Percentiles rank a stretch among this genome's conserved stretches.
These are phyloP conservation scores for Mortierella sp. DNA, from an alignment of 371 early-diverging fungal species.

Conservation along the genomic window DNA sequence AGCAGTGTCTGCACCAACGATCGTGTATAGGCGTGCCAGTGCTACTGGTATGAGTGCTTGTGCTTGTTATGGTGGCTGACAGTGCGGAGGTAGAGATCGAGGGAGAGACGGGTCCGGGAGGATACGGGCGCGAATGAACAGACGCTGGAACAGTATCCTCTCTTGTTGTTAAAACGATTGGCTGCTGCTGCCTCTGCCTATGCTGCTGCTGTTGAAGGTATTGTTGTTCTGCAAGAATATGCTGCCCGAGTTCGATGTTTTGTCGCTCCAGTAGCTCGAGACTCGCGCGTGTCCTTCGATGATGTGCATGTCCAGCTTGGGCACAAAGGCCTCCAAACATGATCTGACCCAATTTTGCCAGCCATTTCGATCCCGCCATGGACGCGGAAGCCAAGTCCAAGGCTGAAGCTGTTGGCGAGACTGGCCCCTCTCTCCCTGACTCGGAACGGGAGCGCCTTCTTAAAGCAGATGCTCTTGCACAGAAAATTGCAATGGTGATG, in stretches of 20 bases:
- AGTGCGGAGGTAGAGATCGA: not conserved
- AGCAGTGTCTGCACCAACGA: constrained; percentile 35
- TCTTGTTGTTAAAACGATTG: not conserved
- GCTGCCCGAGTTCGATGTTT: constrained; percentile 6
- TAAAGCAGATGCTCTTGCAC: constrained; percentile 27
- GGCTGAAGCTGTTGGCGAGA: too few species aligned
- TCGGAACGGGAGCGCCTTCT: not conserved
- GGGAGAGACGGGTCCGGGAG: not conserved
- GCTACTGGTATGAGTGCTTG: not conserved
- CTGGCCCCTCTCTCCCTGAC: too few species aligned
- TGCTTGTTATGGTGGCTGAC: not conserved
- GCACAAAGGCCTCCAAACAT: constrained; percentile 42
- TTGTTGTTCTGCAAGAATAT: constrained; percentile 5
- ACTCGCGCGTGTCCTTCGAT: constrained; percentile 24
- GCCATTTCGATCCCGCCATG: constrained; percentile 16
- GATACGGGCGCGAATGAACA: not conserved
- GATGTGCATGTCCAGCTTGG: constrained; percentile 30
- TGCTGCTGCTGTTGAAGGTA: not conserved
- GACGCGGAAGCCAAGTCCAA: constrained; percentile 5
- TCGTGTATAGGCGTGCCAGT: not conserved
- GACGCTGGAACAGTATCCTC: not conserved
- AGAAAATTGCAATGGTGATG: constrained; percentile 21
- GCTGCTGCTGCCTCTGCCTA: not conserved
- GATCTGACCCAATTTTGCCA: constrained; percentile 38
- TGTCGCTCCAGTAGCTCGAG: constrained; percentile 16